phyloP scores from a whole-genome alignment of 164 flowering plant genomes.

The Annona cherimola region DNA sequence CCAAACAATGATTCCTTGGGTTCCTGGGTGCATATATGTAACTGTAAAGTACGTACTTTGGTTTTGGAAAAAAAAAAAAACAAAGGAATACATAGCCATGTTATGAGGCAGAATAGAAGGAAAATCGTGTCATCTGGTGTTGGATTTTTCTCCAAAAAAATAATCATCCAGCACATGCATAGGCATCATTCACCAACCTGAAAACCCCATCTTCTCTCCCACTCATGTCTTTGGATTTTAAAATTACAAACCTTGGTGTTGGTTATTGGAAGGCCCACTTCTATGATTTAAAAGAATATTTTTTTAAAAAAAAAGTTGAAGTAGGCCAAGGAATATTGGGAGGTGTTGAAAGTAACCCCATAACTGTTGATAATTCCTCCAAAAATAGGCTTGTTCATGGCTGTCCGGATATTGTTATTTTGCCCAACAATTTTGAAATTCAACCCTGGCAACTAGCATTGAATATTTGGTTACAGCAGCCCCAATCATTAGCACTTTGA shows the following conservation, averaged over 20 bases:
- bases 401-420: background rate
- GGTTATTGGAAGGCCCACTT: background rate
- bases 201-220: slow-evolving; percentile 3
- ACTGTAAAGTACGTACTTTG: slow-evolving; percentile 9
- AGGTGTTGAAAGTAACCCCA: slow-evolving; percentile 3
- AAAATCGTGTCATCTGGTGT: slow-evolving; percentile 7
- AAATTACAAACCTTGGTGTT: background rate
- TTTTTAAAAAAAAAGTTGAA: background rate
- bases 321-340: slow-evolving; percentile 5
- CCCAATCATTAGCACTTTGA: background rate
- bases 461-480: background rate
- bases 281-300: background rate
- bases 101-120: slow-evolving; percentile 16
- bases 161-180: slow-evolving; percentile 16
- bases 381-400: background rate
- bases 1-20: slow-evolving; percentile 12
- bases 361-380: background rate
- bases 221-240: background rate
- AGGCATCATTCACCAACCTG: slow-evolving; percentile 15
- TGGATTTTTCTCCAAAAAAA: slow-evolving; percentile 16
- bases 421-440: background rate
- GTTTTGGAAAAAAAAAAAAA: background rate
- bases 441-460: background rate
- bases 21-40: background rate
- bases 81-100: slow-evolving; percentile 12